Base-by-base conservation (phyloP, 768 basidiomycete species). In the Trametes maxima region DNA sequence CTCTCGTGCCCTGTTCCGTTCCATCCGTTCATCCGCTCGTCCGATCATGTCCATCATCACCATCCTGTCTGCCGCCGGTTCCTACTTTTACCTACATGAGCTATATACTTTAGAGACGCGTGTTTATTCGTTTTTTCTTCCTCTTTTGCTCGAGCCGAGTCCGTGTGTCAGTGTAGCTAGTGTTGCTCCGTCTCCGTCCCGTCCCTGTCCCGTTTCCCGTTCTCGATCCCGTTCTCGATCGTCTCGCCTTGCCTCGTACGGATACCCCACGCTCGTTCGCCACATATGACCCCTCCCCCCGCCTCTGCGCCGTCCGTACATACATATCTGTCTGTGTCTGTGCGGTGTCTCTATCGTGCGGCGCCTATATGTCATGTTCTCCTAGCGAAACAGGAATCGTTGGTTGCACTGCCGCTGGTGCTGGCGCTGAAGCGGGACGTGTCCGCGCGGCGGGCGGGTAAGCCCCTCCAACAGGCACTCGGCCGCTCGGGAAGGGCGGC, bases 221-320 rank as follows among this genome's bases (percentile, higher is more conserved):
- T n/a, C n/a, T n/a, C n/a, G n/a, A n/a, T 49, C 50, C 37, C 5
- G 25, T 46, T 42, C 25, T 59, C 40, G 40, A 12, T 28, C 21
- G n/a, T 46, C 45, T 14, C 21, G 40, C 33, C 46, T 37, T n/a
- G 17, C 43, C 60, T 54, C 54, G 45, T 24, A 19, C 50, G 59
- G 64, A 65, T 65, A 65, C 64, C 64, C 59, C 58, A 65, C 64
- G 51, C 63, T 65, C 63, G 54, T 65, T 65, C 44, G 24, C 36
- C n/a, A 33, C 57, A 57, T 60, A 65, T 60, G 59, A 58, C 55
- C 59, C 56, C 55, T 51, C 56, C 54, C 39, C 21, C 24, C 13
- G 19, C n/a, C 36, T 22, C 51, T 21, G 2, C 11, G 47, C 33
- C 28, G 24, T 28, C 22, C 33, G 13, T n/a, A n/a, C n/a, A n/a